Conservation (phyloP, 208 protist genomes). For the Acanthamoeba castellanii region DNA sequence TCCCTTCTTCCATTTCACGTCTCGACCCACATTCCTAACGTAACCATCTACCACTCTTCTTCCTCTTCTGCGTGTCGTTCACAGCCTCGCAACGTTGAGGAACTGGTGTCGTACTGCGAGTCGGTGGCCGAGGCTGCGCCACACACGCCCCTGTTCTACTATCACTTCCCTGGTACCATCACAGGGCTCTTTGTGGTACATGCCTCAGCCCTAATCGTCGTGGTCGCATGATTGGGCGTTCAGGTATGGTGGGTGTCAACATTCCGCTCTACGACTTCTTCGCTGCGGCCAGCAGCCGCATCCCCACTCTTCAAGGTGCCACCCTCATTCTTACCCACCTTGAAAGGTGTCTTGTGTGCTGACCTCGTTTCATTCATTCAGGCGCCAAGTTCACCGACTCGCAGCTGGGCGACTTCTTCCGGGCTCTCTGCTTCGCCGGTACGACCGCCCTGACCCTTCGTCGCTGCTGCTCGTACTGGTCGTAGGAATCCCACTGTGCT, state of each 20-base stretch:
- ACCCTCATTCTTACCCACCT: neutral
- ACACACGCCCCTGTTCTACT: slow-evolving; percentile 55
- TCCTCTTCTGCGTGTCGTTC: neutral
- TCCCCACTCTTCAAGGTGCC: slow-evolving; percentile 18
- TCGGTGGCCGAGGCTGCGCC: slow-evolving; percentile 49
- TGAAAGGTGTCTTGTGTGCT: too few relatives aligned
- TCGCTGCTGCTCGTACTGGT: neutral
- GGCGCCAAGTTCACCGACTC: slow-evolving; percentile 73
- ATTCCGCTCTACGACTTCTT: slow-evolving; percentile 62
- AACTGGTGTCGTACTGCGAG: slow-evolving; percentile 57
- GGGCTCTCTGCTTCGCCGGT: slow-evolving; percentile 19
- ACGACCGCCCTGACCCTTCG: neutral
- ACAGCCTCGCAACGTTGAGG: slow-evolving; percentile 21
- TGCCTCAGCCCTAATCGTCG: too few relatives aligned
- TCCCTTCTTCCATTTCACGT: neutral
- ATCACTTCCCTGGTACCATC: slow-evolving; percentile 23
- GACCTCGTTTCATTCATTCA: too few relatives aligned
- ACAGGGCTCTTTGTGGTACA: neutral
- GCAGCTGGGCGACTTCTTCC: slow-evolving; percentile 58
- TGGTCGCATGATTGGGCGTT: neutral
- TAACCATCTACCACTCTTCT: neutral
- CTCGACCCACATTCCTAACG: neutral
- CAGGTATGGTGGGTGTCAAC: slow-evolving; percentile 55
- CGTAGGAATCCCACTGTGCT: too few relatives aligned
- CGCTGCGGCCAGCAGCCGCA: slow-evolving; percentile 1